Percentiles rank a stretch among this genome's conserved stretches.
phyloP scores from a whole-genome alignment of 164 flowering plant species.

The Magnolia changhungtana region DNA sequence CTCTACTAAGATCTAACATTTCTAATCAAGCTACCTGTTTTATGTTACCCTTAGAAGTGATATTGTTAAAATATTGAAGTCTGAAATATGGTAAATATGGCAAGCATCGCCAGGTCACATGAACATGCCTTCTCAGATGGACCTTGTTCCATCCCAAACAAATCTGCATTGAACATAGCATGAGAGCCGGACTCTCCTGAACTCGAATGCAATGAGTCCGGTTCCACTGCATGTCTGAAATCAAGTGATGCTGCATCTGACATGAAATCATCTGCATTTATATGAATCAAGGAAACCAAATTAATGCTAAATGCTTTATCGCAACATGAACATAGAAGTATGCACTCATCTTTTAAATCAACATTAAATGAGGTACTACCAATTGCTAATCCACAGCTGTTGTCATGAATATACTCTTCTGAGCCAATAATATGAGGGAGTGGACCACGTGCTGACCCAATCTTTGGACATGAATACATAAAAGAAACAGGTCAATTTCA shows the following conservation, averaged over 20 bases:
- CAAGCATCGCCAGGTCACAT: not conserved
- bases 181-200: slow-evolving; percentile 6
- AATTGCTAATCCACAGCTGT: slow-evolving; percentile 28
- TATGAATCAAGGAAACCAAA: slow-evolving; percentile 6
- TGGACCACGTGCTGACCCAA: slow-evolving; percentile 16
- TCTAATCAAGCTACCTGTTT: not conserved
- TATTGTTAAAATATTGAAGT: not conserved
- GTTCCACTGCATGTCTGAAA: slow-evolving; percentile 8
- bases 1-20: not conserved
- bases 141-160: slow-evolving; percentile 14
- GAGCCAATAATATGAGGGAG: slow-evolving; percentile 32
- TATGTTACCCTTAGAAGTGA: not conserved
- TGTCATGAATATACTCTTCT: slow-evolving; percentile 30
- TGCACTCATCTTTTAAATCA: not conserved
- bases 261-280: slow-evolving; percentile 15
- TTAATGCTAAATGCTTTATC: not conserved
- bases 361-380: slow-evolving; percentile 5
- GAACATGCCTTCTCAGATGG: slow-evolving; percentile 24
- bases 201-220: not conserved
- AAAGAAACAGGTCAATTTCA: slow-evolving; percentile 9
- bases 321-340: not conserved
- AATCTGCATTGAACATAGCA: slow-evolving; percentile 8
- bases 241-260: slow-evolving; percentile 14
- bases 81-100: not conserved
- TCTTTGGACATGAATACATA: slow-evolving; percentile 9